These are phyloP conservation scores for Picea engelmannii DNA, from an alignment of 83 land plant species.

Conservation along the genomic window DNA sequence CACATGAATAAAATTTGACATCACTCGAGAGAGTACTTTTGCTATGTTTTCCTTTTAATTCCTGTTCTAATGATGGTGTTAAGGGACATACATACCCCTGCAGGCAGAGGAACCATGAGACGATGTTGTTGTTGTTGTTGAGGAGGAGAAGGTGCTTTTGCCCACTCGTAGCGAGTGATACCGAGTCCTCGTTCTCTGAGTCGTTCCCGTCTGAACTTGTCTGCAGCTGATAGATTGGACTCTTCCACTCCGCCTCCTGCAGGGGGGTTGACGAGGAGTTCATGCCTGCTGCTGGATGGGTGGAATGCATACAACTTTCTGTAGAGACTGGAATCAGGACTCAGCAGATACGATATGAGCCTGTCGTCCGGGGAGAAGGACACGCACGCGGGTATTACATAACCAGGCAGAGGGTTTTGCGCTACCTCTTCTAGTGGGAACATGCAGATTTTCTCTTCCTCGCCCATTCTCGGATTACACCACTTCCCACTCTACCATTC, in stretches of 20 bases:
- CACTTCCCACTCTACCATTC: no score
- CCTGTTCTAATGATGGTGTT: no score
- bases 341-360: slow-evolving; percentile 67
- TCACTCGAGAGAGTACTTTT: no score
- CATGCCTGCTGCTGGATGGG: slow-evolving; percentile 47
- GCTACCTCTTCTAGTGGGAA: slow-evolving; percentile 70
- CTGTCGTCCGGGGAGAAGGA: slow-evolving; percentile 93
- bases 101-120: slow-evolving; percentile 57
- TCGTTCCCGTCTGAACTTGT: slow-evolving; percentile 91
- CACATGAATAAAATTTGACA: no score
- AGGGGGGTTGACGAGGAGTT: slow-evolving; percentile 78
- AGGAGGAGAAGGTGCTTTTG: slow-evolving; percentile 24
- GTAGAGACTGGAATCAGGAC: slow-evolving; percentile 82
- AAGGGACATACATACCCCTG: slow-evolving; percentile 61
- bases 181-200: slow-evolving; percentile 92
- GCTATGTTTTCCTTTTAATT: no score
- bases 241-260: slow-evolving; percentile 86
- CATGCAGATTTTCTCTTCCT: no score
- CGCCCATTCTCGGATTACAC: no score
- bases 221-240: slow-evolving; percentile 79
- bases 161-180: slow-evolving; percentile 96
- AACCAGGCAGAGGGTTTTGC: slow-evolving; percentile 88
- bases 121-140: background rate
- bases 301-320: slow-evolving; percentile 80
- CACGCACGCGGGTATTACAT: slow-evolving; percentile 73